Evolutionary conservation across 2,329 filamentous ascomycete species (phyloP).

Genomic region (Beauveria scarabaeidicola): DNA sequence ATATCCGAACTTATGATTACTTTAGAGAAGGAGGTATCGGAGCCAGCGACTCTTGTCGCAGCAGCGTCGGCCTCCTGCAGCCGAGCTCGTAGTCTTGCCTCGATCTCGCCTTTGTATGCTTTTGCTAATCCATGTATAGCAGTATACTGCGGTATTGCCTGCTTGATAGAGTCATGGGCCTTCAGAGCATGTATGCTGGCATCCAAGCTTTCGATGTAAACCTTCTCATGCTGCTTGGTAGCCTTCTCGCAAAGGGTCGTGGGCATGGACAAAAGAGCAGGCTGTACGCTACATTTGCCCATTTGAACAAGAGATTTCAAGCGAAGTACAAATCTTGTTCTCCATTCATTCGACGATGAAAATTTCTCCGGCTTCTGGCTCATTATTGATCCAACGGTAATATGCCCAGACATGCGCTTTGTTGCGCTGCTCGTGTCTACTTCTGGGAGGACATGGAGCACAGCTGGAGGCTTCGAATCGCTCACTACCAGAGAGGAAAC

Average conservation of each 20-base stretch:
- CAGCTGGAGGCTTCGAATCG: neutral
- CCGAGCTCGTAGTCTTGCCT: neutral
- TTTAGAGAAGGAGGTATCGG: neutral
- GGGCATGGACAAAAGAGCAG: neutral
- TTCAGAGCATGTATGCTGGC: neutral
- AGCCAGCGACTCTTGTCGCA: neutral
- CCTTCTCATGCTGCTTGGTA: neutral
- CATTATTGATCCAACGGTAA: neutral
- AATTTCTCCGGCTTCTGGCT: neutral
- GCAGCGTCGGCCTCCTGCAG: neutral
- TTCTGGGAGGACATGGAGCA: neutral
- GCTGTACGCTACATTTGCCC: neutral
- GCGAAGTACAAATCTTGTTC: neutral
- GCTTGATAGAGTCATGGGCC: neutral
- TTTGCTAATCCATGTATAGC: neutral
- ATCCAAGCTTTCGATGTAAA: neutral
- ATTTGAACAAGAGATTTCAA: neutral
- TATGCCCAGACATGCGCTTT: neutral
- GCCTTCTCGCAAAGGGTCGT: neutral
- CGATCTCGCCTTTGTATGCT: neutral
- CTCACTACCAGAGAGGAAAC: neutral
- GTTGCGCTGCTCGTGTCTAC: neutral
- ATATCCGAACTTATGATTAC: neutral
- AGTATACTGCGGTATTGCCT: too few species aligned
- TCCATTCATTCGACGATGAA: neutral